These are phyloP conservation scores for Lipomyces chichibuensis DNA, from an alignment of 805 yeast species.

Conservation along the genomic window DNA sequence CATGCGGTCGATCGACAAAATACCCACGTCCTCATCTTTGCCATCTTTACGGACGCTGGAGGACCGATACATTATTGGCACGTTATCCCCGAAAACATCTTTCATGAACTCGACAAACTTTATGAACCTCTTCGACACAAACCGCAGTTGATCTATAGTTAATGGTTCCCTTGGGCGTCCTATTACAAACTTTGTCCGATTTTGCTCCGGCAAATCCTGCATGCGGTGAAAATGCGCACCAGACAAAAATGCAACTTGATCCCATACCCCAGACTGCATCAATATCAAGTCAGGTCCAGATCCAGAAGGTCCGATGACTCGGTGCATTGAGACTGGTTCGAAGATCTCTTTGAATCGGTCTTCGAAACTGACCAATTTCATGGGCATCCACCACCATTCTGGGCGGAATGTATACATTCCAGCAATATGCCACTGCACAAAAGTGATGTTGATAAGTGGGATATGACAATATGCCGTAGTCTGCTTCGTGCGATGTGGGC, in stretches of 20 bases:
- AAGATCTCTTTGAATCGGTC: conserved; percentile 14
- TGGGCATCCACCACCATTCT: conserved; percentile 21
- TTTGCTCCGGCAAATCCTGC: not conserved
- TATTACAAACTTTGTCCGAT: not conserved
- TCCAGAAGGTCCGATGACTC: conserved; percentile 8
- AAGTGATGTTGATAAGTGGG: conserved; percentile 18
- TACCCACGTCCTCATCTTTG: conserved; percentile 9
- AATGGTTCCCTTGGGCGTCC: conserved; percentile 3
- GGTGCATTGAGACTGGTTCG: not conserved
- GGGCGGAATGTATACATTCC: conserved; percentile 13
- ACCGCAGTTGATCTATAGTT: conserved; percentile 11
- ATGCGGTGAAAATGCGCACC: not conserved
- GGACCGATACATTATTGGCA: conserved; percentile 29
- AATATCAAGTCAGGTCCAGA: conserved; percentile 15
- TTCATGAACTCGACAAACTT: conserved; percentile 17
- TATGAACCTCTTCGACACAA: conserved; percentile 7
- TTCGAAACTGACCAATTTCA: conserved; percentile 19
- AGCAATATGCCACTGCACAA: conserved; percentile 22
- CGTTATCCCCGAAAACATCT: conserved; percentile 15
- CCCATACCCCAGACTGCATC: conserved; percentile 21
- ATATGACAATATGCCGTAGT: conserved; percentile 13
- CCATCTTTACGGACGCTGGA: conserved; percentile 1
- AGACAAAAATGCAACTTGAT: conserved; percentile 15
- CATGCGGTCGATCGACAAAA: conserved; percentile 24
- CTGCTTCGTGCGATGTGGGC: not conserved